Conservation (phyloP, 129 eudicot species). For the Smallanthus sonchifolius region DNA sequence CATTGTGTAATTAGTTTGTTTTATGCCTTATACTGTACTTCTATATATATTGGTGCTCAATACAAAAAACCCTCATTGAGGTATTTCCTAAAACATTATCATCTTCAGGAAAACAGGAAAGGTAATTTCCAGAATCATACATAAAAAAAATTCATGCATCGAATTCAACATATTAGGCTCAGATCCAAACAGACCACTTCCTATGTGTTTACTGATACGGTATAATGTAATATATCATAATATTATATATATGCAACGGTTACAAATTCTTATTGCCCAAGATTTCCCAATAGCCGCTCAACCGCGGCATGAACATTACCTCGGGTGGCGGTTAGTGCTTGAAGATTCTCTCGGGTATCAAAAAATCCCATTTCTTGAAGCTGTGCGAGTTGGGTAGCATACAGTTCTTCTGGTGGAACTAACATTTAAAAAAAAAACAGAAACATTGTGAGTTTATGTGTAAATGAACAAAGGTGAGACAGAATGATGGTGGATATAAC, state of each 20-base stretch:
- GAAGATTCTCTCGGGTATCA: slow-evolving; percentile 63
- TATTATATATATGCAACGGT: slow-evolving; percentile 17
- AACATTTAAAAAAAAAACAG: not conserved
- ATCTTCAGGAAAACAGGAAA: not conserved
- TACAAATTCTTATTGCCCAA: slow-evolving; percentile 38
- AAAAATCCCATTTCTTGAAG: slow-evolving; percentile 90
- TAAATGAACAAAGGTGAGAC: not conserved
- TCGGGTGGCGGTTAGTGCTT: slow-evolving; percentile 65
- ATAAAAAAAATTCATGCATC: slow-evolving; percentile 33
- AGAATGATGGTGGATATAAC: not conserved
- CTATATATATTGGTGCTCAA: no score
- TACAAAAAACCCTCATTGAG: no score
- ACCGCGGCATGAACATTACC: slow-evolving; percentile 87
- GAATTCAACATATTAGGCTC: slow-evolving; percentile 18
- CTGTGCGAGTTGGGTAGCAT: slow-evolving; percentile 70
- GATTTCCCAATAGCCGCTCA: slow-evolving; percentile 70
- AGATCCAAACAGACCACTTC: slow-evolving; percentile 30
- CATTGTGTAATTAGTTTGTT: no score
- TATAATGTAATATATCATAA: slow-evolving; percentile 20
- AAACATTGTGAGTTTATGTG: not conserved
- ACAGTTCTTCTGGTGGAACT: slow-evolving; percentile 82
- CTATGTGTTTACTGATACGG: slow-evolving; percentile 11
- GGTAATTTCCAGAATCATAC: slow-evolving; percentile 16
- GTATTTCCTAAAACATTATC: no score
- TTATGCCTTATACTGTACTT: no score